These are phyloP conservation scores for Mortierella sp. DNA, from an alignment of 371 early-diverging fungal species.

Conservation along the genomic window DNA sequence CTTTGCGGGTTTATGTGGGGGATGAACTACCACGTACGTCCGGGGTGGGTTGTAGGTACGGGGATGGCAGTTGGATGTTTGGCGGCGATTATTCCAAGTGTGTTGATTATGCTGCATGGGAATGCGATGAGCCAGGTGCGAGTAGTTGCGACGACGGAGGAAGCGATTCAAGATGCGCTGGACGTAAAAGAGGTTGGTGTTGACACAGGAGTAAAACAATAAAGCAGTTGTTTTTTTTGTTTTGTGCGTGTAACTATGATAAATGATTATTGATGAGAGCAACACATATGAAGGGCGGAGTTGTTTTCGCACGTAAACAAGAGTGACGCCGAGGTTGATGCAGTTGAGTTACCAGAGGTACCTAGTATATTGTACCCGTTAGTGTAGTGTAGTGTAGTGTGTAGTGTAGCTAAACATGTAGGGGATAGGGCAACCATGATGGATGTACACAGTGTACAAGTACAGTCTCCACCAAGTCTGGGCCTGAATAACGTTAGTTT, in stretches of 20 bases:
- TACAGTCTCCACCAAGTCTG: too few species aligned
- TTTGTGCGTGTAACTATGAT: too few species aligned
- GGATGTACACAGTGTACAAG: background rate
- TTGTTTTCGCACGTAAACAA: too few species aligned
- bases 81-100: slow-evolving; percentile 50
- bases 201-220: background rate
- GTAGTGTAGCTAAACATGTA: background rate
- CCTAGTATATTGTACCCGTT: too few species aligned
- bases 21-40: slow-evolving; percentile 47
- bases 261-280: too few species aligned
- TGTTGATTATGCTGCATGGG: slow-evolving; percentile 50
- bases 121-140: slow-evolving; percentile 23
- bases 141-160: slow-evolving; percentile 38
- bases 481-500: too few species aligned
- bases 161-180: slow-evolving; percentile 39
- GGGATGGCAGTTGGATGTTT: slow-evolving; percentile 48
- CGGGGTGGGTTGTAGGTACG: slow-evolving; percentile 37
- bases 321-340: too few species aligned
- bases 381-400: too few species aligned
- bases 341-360: too few species aligned
- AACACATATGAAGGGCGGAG: too few species aligned
- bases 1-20: slow-evolving; percentile 58
- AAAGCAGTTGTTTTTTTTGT: too few species aligned
- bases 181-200: slow-evolving; percentile 24
- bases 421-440: background rate